These are phyloP conservation scores for Ophiobolus disseminans DNA, from an alignment of 2,329 filamentous ascomycete species.

Conservation along the genomic window DNA sequence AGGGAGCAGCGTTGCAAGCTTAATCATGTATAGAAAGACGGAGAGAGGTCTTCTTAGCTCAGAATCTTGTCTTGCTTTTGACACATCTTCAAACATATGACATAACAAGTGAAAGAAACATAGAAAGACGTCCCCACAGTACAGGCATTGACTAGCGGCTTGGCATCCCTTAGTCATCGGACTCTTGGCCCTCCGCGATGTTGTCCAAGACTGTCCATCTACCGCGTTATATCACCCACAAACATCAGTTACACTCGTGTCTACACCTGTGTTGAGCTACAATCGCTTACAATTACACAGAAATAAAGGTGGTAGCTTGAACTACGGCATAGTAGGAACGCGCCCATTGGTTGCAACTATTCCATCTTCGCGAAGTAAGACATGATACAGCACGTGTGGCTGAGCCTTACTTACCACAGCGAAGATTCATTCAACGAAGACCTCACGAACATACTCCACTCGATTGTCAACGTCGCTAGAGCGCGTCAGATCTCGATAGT, in stretches of 20 bases:
- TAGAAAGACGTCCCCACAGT: background rate
- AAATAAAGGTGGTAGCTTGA: too few species aligned
- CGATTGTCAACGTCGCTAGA: too few species aligned
- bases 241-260: background rate
- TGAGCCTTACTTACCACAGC: background rate
- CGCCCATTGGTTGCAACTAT: background rate
- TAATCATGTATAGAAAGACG: too few species aligned
- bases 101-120: background rate
- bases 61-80: too few species aligned
- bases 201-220: background rate
- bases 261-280: too few species aligned
- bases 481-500: too few species aligned
- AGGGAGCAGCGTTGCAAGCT: too few species aligned
- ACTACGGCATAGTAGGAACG: background rate
- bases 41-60: too few species aligned
- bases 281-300: too few species aligned
- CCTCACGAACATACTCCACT: too few species aligned
- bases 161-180: background rate
- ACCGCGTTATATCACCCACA: background rate
- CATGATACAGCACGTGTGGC: background rate
- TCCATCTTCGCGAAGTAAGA: background rate
- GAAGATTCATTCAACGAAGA: background rate
- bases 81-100: background rate
- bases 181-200: background rate
- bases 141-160: background rate